Evolutionary conservation across 768 basidiomycete genomes (phyloP), one percentile per base, ranked within the genome.

Genomic region (Leccinum olivaceopallidum): DNA sequence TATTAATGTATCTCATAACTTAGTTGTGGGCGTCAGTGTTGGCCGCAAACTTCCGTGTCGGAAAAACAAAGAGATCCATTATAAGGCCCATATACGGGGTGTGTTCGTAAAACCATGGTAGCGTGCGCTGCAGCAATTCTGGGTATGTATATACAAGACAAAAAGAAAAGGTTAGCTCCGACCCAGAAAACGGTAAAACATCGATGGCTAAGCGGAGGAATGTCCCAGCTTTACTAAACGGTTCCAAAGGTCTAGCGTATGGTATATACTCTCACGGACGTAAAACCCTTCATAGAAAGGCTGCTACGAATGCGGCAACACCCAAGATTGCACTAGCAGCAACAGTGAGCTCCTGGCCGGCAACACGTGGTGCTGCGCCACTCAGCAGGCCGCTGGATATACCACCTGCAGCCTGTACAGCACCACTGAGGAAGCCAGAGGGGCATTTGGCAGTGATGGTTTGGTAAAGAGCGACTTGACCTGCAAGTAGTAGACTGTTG

Each of bases 361-460:
- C 63, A 3, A 67, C 49, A 14, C 65, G 70, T 34, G 71, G 60
- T 37, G 75, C 75, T 12, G 66, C 73, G 44, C 64, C 60, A 30
- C 73, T 74, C 44, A 78, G 24, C 39, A 79, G 44, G 22, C 81
- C 74, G 6, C 65, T 61, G 6, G 80, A 77, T 55, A 87, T 69
- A 24, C 80, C 80, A 65, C 89, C 90, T 39, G 89, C 90, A 50
- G 88, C 89, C 70, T 85, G 79, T 34, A 88, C 83, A 20, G 82
- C 83, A 42, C 84, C 83, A 59, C 75, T 81, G 59, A 94, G 79
- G 84, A 94, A 97, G 67, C 76, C 80, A 8, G 73, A 28, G 4
- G 91, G 90, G 72, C 96, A 99, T 44, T 79, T 87, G 58, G 64
- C 64, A 47, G 77, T 71, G 66, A 95, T 79, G 59, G 77, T 83